A percentile compares a stretch with the other conserved stretches of the same genome.
Conservation (phyloP, 345 rosid genomes). For the Linum usitatissimum region DNA sequence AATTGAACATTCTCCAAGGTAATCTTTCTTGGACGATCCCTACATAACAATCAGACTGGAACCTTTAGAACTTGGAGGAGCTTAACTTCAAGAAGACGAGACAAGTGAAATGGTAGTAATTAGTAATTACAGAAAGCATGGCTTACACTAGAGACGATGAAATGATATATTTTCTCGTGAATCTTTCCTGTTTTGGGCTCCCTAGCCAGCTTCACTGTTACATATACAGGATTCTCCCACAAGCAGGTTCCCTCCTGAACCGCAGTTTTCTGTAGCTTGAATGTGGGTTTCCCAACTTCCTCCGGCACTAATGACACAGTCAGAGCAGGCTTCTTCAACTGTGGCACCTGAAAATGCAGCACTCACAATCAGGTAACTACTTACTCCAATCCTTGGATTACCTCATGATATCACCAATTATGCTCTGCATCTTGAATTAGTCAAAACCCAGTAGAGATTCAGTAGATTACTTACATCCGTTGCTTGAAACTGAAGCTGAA, state of each 20-base stretch:
- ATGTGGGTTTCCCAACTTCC: constrained; percentile 25
- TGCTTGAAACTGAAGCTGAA: constrained; percentile 15
- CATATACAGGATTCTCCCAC: constrained; percentile 25
- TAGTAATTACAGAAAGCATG: not conserved
- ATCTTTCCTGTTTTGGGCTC: constrained; percentile 21
- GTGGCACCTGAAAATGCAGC: constrained; percentile 55
- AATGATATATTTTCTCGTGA: constrained; percentile 24
- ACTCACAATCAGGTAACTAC: constrained; percentile 19
- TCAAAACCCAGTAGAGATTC: constrained; percentile 2
- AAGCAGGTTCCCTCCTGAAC: constrained; percentile 22
- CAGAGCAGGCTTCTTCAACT: constrained; percentile 59
- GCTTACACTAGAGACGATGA: constrained; percentile 24
- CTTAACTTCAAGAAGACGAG: not conserved
- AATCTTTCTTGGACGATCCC: constrained; percentile 27
- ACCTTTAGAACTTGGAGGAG: not conserved
- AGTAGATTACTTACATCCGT: constrained; percentile 16
- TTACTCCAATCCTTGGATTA: not conserved
- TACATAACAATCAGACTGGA: constrained; percentile 3
- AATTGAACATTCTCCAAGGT: constrained; percentile 26
- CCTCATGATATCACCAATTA: not conserved
- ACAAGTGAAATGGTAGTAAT: not conserved
- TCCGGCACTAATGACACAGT: constrained; percentile 19
- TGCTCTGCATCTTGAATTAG: not conserved
- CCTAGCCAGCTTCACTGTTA: constrained; percentile 18
- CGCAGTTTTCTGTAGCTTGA: constrained; percentile 22